Conservation (phyloP, 306 rosid species). For the Ammopiptanthus mongolicus region DNA sequence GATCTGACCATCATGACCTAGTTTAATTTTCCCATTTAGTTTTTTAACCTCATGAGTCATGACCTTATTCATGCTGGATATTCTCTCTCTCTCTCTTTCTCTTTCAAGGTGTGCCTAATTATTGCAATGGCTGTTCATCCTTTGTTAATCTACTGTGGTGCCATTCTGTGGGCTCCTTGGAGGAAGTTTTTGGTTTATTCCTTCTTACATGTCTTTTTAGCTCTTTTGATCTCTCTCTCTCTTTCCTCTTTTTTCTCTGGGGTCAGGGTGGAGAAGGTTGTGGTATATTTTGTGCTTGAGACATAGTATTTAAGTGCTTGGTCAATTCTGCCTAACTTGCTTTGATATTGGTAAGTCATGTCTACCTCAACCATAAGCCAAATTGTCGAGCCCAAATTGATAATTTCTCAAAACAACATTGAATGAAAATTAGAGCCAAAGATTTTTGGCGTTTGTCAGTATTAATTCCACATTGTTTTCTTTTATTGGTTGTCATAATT, state of each 20-base stretch:
- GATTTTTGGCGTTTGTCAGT: slow-evolving; percentile 9
- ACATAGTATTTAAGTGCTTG: slow-evolving; percentile 1
- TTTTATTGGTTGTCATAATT: slow-evolving; percentile 8
- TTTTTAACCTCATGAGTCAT: neutral
- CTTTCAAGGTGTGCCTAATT: slow-evolving; percentile 37
- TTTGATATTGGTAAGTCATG: slow-evolving; percentile 23
- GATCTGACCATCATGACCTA: slow-evolving; percentile 9
- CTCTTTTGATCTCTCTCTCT: slow-evolving; percentile 16
- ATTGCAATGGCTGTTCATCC: slow-evolving; percentile 34
- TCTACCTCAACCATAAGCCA: slow-evolving; percentile 21
- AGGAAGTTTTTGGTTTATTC: slow-evolving; percentile 36
- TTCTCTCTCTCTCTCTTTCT: neutral
- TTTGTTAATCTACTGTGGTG: slow-evolving; percentile 26
- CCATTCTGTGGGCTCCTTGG: slow-evolving; percentile 33
- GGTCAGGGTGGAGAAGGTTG: neutral
- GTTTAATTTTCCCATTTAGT: slow-evolving; percentile 20
- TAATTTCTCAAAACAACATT: slow-evolving; percentile 27
- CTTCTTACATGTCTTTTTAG: slow-evolving; percentile 14
- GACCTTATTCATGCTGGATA: slow-evolving; percentile 15
- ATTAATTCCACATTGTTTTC: neutral
- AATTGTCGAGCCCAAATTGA: slow-evolving; percentile 28
- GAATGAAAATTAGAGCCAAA: slow-evolving; percentile 14
- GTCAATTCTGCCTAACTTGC: slow-evolving; percentile 31
- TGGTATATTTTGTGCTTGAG: slow-evolving; percentile 10
- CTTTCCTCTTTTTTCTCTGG: neutral